These are phyloP conservation scores for Saccharomycopsis babjevae DNA, from an alignment of 805 yeast species.

Conservation along the genomic window DNA sequence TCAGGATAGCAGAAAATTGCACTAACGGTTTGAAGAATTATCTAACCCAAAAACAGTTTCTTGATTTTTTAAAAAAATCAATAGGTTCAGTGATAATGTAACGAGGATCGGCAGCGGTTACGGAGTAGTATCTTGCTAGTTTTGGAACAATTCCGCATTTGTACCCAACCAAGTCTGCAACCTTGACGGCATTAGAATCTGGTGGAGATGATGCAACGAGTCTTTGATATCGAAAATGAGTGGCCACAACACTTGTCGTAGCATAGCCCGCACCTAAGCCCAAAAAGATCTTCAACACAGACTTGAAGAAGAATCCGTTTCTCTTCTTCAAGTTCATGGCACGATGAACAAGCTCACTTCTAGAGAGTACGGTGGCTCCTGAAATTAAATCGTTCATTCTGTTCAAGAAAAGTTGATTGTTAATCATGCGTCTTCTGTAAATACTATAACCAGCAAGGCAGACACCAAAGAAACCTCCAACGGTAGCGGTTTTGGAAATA, in stretches of 20 bases:
- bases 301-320: background rate
- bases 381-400: background rate
- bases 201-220: background rate
- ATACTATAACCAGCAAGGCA: background rate
- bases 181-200: background rate
- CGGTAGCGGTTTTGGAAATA: background rate
- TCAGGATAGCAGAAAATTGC: no score
- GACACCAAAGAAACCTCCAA: background rate
- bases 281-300: background rate
- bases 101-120: background rate
- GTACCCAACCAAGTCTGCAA: background rate
- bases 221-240: background rate
- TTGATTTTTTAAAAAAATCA: background rate
- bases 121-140: background rate
- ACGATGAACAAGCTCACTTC: background rate
- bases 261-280: background rate
- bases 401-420: background rate
- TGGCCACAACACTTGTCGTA: background rate
- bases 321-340: background rate
- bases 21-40: no score
- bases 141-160: background rate
- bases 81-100: background rate
- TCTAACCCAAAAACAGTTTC: background rate
- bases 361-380: background rate
- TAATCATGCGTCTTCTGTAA: background rate